phyloP scores from a whole-genome alignment of 1,139 yeast genomes.

The Scheffersomyces quercinus region DNA sequence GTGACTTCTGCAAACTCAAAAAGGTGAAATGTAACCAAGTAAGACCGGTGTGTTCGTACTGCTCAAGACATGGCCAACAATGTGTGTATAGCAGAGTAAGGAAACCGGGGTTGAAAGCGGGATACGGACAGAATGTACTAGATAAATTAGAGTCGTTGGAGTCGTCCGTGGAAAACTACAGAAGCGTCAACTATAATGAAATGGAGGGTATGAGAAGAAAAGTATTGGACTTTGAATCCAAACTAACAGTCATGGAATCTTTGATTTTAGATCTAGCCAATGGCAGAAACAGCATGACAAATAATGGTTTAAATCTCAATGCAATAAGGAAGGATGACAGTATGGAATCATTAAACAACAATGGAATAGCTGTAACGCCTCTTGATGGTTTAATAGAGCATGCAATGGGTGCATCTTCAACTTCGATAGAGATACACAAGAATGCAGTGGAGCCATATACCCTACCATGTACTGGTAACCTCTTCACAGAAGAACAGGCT shows the following conservation, averaged over 20 bases:
- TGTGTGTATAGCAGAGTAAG: constrained; percentile 32
- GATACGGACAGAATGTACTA: constrained; percentile 28
- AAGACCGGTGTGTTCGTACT: constrained; percentile 33
- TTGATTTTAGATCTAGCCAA: too few relatives aligned
- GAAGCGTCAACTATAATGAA: neutral
- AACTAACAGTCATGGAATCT: too few relatives aligned
- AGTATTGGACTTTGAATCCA: neutral
- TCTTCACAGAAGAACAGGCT: neutral
- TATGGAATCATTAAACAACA: too few relatives aligned
- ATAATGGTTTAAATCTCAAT: too few relatives aligned
- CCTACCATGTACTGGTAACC: too few relatives aligned
- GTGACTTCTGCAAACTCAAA: constrained; percentile 36
- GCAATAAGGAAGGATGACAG: too few relatives aligned
- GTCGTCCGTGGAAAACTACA: neutral
- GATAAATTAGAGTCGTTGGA: constrained; percentile 11
- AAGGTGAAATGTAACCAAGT: constrained; percentile 37
- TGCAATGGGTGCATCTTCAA: too few relatives aligned
- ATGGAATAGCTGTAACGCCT: too few relatives aligned
- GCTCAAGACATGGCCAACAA: constrained; percentile 22
- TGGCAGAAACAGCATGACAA: too few relatives aligned
- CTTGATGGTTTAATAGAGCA: too few relatives aligned
- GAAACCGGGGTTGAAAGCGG: constrained; percentile 30
- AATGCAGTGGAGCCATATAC: too few relatives aligned
- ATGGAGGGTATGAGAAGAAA: neutral
- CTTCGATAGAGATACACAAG: too few relatives aligned